These are phyloP conservation scores for Nepenthes alata DNA, from an alignment of 179 eudicot species.

Conservation along the genomic window DNA sequence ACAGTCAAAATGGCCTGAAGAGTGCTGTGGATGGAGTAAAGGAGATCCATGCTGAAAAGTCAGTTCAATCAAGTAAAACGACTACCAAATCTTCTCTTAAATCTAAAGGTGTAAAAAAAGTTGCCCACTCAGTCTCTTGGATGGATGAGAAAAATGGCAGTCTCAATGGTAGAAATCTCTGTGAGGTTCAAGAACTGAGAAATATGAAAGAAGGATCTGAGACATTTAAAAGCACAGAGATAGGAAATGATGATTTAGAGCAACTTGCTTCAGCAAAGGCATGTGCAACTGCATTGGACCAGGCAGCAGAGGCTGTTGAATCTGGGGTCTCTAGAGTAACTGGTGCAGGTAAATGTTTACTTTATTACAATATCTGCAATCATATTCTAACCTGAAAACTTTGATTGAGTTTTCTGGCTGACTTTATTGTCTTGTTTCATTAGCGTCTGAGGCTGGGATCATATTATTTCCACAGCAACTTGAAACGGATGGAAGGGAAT, in stretches of 20 bases:
- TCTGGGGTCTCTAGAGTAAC: conserved; percentile 46
- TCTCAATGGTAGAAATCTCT: conserved; percentile 26
- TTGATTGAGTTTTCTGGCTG: background rate
- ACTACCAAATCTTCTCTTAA: conserved; percentile 48
- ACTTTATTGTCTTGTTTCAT: background rate
- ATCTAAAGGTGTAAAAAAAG: conserved; percentile 36
- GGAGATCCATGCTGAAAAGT: conserved; percentile 13
- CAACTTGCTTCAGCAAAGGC: conserved; percentile 78
- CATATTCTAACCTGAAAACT: conserved; percentile 1
- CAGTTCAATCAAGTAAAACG: conserved; percentile 16
- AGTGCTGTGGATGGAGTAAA: conserved; percentile 17
- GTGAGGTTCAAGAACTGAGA: conserved; percentile 28
- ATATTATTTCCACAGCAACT: conserved; percentile 41
- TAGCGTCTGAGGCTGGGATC: conserved; percentile 82
- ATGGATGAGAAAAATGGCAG: conserved; percentile 50
- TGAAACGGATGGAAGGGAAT: conserved; percentile 22
- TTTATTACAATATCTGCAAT: background rate
- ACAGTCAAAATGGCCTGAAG: conserved; percentile 11
- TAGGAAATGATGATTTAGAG: conserved; percentile 19
- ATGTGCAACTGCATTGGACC: conserved; percentile 62
- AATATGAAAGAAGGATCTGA: conserved; percentile 15
- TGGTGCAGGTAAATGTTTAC: conserved; percentile 45
- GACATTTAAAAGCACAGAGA: conserved; percentile 10
- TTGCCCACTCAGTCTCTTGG: conserved; percentile 61
- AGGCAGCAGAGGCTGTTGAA: conserved; percentile 77